Base-by-base conservation (phyloP, 2,329 filamentous ascomycete species). In the Incumbomyces delicatus region DNA sequence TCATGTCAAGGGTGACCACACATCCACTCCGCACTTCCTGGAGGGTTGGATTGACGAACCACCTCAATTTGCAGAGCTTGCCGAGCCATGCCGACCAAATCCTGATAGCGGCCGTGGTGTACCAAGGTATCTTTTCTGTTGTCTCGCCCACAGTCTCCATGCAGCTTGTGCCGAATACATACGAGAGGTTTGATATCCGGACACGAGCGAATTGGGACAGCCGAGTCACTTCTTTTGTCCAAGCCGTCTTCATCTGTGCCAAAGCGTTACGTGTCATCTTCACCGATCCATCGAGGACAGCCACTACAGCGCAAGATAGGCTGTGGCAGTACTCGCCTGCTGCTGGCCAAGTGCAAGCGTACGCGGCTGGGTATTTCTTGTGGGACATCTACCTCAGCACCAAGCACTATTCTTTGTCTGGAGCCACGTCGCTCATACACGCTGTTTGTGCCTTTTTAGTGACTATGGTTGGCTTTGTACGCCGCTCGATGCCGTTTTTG, bases 131-230 rank as follows among this genome's bases (percentile, higher is more conserved):
- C 60, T 79, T 81, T 63, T 70, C 71, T 55, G 73, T 79, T 50
- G 59, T 88, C 52, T 83, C 86, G 43, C 87, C 87, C 6, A 59
- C 71, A 34, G 45, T 89, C 8, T 27, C 22, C 8, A 27, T 5
- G 22, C 22, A 5, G 8, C 22, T 27, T 27, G 22, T 27, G 22
- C 78, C 83, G 2, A 57, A 70, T 38, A 72, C 76, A 55, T 92
- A 92, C 67, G 62, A 70, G 29, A 65, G 66, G 40, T 73, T 87
- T 56, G 76, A 79, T 41, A 67, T 70, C 20, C 73, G 76, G 46
- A 85, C 83, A 47, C 76, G 75, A 60, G 71, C 87, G 52, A 92
- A 85, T 71, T 92, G 87, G 87, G 80, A 94, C 63, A 82, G 87
- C 18, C 87, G 90, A 61, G 81, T 90, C 46, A 86, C 92, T 29